A percentile compares a stretch with the other conserved stretches of the same genome.
phyloP scores from a whole-genome alignment of 129 eudicot species.

The Arctium lappa region DNA sequence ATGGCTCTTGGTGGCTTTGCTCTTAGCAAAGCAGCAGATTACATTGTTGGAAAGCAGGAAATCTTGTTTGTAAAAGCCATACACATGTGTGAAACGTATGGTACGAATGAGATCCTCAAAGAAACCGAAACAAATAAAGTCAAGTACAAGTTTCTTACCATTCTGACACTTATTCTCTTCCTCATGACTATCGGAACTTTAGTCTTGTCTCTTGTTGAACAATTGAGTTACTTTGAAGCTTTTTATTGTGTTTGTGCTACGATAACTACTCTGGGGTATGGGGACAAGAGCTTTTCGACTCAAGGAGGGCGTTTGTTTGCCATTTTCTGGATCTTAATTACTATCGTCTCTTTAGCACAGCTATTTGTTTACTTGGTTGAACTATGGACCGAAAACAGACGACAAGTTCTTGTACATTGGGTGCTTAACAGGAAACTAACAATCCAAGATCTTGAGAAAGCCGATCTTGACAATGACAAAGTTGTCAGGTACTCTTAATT shows the following conservation, averaged over 20 bases:
- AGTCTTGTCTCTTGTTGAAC: conserved; percentile 49
- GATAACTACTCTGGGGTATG: conserved; percentile 80
- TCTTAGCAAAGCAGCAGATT: conserved; percentile 74
- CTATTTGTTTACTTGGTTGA: conserved; percentile 62
- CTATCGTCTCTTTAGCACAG: conserved; percentile 74
- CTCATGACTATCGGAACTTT: conserved; percentile 48
- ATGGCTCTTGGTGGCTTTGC: conserved; percentile 71
- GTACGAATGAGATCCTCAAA: conserved; percentile 34
- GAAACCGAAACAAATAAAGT: conserved; percentile 48
- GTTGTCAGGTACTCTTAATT: conserved; percentile 47
- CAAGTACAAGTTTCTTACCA: conserved; percentile 54
- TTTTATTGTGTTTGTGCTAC: conserved; percentile 90
- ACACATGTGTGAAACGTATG: conserved; percentile 39
- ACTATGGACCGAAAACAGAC: conserved; percentile 58
- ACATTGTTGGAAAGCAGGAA: conserved; percentile 63
- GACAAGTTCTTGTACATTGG: conserved; percentile 48
- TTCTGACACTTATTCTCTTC: conserved; percentile 39
- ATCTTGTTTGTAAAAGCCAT: conserved; percentile 52
- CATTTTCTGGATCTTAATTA: conserved; percentile 67
- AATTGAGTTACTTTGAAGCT: conserved; percentile 57
- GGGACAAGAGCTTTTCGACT: conserved; percentile 80
- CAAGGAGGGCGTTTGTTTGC: conserved; percentile 68
- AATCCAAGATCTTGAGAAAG: conserved; percentile 61
- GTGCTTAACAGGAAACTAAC: conserved; percentile 66
- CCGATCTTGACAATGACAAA: conserved; percentile 74